Evolutionary conservation across 768 basidiomycete species (phyloP).

Genomic region (Tubosaeta brunneosetosa): DNA sequence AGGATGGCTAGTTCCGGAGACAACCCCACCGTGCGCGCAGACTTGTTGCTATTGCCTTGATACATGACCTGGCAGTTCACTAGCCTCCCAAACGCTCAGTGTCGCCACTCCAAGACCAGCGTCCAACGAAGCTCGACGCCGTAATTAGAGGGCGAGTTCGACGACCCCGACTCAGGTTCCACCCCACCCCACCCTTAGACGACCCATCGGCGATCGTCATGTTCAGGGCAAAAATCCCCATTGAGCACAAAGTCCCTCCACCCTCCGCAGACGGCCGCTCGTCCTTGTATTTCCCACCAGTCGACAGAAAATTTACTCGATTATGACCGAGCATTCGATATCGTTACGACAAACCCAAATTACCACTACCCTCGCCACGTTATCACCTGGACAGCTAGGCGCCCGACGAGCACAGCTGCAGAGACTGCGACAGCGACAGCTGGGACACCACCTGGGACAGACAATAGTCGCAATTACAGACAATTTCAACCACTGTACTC

Average conservation of each 20-base stretch:
- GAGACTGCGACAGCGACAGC: conserved; percentile 21
- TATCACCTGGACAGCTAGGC: conserved; percentile 24
- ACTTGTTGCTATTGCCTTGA: conserved; percentile 72
- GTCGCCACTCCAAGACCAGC: conserved; percentile 47
- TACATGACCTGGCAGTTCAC: conserved; percentile 61
- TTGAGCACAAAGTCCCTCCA: conserved; percentile 44
- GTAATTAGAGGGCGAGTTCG: conserved; percentile 77
- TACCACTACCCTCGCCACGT: conserved; percentile 15
- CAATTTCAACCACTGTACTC: conserved; percentile 1
- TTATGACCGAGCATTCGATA: conserved; percentile 41
- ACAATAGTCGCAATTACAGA: conserved; percentile 20
- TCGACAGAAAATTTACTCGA: conserved; percentile 24
- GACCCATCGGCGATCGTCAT: conserved; percentile 32
- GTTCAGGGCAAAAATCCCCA: conserved; percentile 54
- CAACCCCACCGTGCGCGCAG: conserved; percentile 45
- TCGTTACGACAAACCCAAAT: conserved; percentile 27
- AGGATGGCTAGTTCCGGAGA: conserved; percentile 50
- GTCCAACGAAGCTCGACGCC: conserved; percentile 53
- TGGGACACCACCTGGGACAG: conserved; percentile 23
- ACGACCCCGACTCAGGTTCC: conserved; percentile 45
- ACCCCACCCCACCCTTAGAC: conserved; percentile 3
- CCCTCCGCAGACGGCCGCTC: conserved; percentile 17
- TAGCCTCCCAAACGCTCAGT: conserved; percentile 70
- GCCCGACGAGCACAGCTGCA: conserved; percentile 23
- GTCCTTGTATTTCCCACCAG: conserved; percentile 31